These are phyloP conservation scores for Laguncularia racemosa DNA, from an alignment of 345 rosid species.

Conservation along the genomic window DNA sequence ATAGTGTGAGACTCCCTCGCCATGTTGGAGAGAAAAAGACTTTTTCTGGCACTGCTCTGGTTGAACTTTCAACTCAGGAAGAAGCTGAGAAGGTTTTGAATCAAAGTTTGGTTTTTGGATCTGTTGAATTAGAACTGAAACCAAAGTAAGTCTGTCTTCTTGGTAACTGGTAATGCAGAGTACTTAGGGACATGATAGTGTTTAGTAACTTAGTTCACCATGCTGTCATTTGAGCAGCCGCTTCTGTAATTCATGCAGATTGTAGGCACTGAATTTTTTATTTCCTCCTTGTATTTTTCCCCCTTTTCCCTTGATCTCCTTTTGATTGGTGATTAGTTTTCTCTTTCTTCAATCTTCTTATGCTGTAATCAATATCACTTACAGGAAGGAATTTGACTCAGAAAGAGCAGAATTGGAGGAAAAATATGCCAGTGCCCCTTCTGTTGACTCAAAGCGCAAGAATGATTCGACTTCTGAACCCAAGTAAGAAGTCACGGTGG, in stretches of 20 bases:
- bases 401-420: slow-evolving; percentile 48
- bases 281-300: too few relatives aligned
- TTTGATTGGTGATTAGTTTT: too few relatives aligned
- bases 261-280: too few relatives aligned
- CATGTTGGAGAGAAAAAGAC: slow-evolving; percentile 63
- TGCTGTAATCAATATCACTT: slow-evolving; percentile 1
- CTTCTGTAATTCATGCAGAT: too few relatives aligned
- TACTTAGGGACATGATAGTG: too few relatives aligned
- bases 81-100: slow-evolving; percentile 55
- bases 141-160: slow-evolving; percentile 55
- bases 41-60: slow-evolving; percentile 75
- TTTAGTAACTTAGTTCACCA: too few relatives aligned
- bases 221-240: too few relatives aligned
- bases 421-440: slow-evolving; percentile 33
- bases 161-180: too few relatives aligned
- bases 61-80: slow-evolving; percentile 76
- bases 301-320: too few relatives aligned
- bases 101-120: slow-evolving; percentile 57
- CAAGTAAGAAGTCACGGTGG: slow-evolving; percentile 28
- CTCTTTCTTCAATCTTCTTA: not conserved
- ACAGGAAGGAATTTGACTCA: slow-evolving; percentile 81
- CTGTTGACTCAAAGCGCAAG: slow-evolving; percentile 32
- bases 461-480: slow-evolving; percentile 36
- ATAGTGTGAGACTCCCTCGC: slow-evolving; percentile 87
- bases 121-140: slow-evolving; percentile 59